A percentile compares a stretch with the other conserved stretches of the same genome.
These are phyloP conservation scores for Sugiyamaella castrensis DNA, from an alignment of 1,139 yeast species.

Conservation along the genomic window DNA sequence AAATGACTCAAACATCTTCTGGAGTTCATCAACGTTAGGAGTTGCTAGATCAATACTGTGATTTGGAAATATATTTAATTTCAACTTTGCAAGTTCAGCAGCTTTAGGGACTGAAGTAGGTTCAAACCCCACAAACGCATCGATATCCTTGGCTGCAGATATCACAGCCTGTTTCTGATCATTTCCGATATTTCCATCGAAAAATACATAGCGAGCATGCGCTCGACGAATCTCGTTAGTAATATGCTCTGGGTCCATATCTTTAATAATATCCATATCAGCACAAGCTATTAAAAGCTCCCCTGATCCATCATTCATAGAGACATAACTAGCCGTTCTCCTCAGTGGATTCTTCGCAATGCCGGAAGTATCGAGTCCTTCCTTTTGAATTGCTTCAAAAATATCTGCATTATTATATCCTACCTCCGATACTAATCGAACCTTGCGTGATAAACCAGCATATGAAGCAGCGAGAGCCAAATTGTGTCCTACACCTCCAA, in stretches of 20 bases:
- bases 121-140: constrained; percentile 53
- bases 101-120: constrained; percentile 76
- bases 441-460: constrained; percentile 22
- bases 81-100: constrained; percentile 29
- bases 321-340: constrained; percentile 67
- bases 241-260: constrained; percentile 46
- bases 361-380: constrained; percentile 44
- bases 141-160: constrained; percentile 23
- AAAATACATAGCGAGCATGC: constrained; percentile 45
- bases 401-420: constrained; percentile 53
- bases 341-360: constrained; percentile 35
- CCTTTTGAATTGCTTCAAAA: constrained; percentile 39
- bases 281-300: constrained; percentile 74
- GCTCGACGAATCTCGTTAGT: constrained; percentile 27
- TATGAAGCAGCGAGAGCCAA: constrained; percentile 55
- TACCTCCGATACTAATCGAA: constrained; percentile 49
- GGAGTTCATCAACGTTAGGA: constrained; percentile 67
- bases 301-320: constrained; percentile 63
- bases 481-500: constrained; percentile 87
- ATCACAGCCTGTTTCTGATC: constrained; percentile 44
- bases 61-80: constrained; percentile 38
- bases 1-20: constrained; percentile 52
- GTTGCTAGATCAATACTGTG: constrained; percentile 49
- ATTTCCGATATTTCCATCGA: constrained; percentile 67
- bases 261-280: constrained; percentile 72